Evolutionary conservation across 371 early-diverging fungal genomes (phyloP).

Genomic region (Apophysomyces trapeziformis): DNA sequence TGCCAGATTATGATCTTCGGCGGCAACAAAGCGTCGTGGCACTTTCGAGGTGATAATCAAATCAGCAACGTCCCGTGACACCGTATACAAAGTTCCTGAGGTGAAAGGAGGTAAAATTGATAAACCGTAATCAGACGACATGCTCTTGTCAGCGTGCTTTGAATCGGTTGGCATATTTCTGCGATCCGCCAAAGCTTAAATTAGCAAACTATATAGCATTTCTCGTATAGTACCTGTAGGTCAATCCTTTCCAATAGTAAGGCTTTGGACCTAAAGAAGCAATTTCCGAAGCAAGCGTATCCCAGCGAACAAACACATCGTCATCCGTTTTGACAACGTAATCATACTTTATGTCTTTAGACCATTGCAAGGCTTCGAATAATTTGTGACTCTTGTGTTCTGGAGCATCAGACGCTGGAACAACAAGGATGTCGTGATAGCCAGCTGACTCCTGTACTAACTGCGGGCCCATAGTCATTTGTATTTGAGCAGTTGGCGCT

Average conservation of each 20-base stretch:
- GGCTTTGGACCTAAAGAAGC: slow-evolving; percentile 32
- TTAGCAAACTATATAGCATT: neutral
- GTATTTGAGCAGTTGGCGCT: slow-evolving; percentile 47
- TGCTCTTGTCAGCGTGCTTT: slow-evolving; percentile 21
- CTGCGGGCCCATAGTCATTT: slow-evolving; percentile 43
- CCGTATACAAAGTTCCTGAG: slow-evolving; percentile 56
- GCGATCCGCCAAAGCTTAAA: neutral
- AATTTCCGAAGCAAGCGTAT: slow-evolving; percentile 48
- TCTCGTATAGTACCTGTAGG: slow-evolving; percentile 47
- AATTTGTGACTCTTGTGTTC: slow-evolving; percentile 58
- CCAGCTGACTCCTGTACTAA: slow-evolving; percentile 51
- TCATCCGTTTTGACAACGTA: slow-evolving; percentile 66
- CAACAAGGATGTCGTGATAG: slow-evolving; percentile 57
- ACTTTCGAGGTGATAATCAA: slow-evolving; percentile 29
- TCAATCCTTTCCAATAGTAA: slow-evolving; percentile 63
- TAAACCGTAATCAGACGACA: slow-evolving; percentile 42
- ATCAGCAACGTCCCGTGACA: slow-evolving; percentile 58
- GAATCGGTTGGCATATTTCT: slow-evolving; percentile 51
- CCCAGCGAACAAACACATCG: slow-evolving; percentile 68
- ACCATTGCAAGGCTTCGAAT: slow-evolving; percentile 58
- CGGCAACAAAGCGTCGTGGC: slow-evolving; percentile 53
- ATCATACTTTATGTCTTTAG: slow-evolving; percentile 47
- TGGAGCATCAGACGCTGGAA: slow-evolving; percentile 60
- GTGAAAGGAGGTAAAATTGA: slow-evolving; percentile 64
- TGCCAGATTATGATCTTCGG: slow-evolving; percentile 58